Base-by-base conservation (phyloP, 805 yeast genomes). In the Schwanniomyces yamadae region DNA sequence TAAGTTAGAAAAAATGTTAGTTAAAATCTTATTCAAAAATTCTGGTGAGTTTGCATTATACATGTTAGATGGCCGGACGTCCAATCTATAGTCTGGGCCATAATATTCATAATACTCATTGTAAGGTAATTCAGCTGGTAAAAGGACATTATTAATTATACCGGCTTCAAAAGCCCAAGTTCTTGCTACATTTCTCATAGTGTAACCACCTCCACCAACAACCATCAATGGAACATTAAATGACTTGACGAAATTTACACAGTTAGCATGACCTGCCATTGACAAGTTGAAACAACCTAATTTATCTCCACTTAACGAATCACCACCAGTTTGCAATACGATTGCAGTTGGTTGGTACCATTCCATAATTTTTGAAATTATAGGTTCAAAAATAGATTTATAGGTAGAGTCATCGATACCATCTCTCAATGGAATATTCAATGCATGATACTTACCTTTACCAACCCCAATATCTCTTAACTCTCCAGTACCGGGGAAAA, bases 281-380 rank as follows among this genome's bases (percentile, higher is more conserved):
- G 93, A 87, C 44, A 93, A 75, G 57, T 95, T 93, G 69, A 95
- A 95, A 53, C 96, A 87, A 21, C 99, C 99, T 40, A 95, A 71
- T 49, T 95, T 77, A 68, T 93, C 99, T 27, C 97, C 96, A 26
- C 95, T 88, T 34, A 93, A 71, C 1, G 98, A 90, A 59, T 93
- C 99, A 19, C 97, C 99, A 31, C 99, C 99, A 69, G 97, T 89
- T 63, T 93, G 99, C 46, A 90, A 77, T n/a, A 93, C 96, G 42
- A 93, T 84, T 0, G 95, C 97, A 6, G 95, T 80, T 1, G 99
- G 99, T 61, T 86, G 95, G 63, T 84, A 93, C 84, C 87, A 82
- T 46, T 81, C 87, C 69, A 81, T 75, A 45, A 81, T 75, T 40
- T 81, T 78, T 28, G 80, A 73, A 44, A 95, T 84, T 27, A 89